Base-by-base conservation (phyloP, 75 land plant species). In the Isoetes taiwanensis region DNA sequence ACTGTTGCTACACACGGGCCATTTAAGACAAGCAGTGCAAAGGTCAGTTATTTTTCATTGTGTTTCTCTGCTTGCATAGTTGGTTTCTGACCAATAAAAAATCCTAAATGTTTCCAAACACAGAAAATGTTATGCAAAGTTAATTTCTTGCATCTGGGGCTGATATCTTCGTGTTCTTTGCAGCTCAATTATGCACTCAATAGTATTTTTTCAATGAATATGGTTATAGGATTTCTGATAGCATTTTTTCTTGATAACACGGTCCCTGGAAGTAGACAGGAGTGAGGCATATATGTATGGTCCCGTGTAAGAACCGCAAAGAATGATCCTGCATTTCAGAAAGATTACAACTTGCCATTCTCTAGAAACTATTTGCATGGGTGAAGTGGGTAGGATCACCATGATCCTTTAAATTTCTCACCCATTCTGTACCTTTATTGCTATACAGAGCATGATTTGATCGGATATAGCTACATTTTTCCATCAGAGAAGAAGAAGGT, bases 181-280 rank as follows among this genome's bases (percentile, higher is more conserved):
- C 82, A 88, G 95, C 28, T 81, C 14, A 73, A 83, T 57, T 83
- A 61, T 64, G 79, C 64, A 0, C 34, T 88, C 10, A 84, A 88
- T 42, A 76, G 72, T 6, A 74, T 83, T 5, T 35, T 88, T 21
- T 88, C 95, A n/a, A 12, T 83, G 41, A 68, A 76, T 65, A 83
- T 88, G 84, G 84, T 88, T 52, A 75, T 88, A 20, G 79, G 88
- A 1, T 58, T 88, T 16, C 19, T 80, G 33, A 70, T 88, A 24
- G 81, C 95, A 39, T 72, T 83, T 38, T 9, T 80, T 29, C 71
- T 88, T 0, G 95, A 88, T 65, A 88, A 80, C 61, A 88, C 95
- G 0, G 95, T 81, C 30, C 88, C 88, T 28, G 89, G 95, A 3
- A 81, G 68, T 59, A 56, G 58, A 43, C 76, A 78, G 63, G 95